Conservation (phyloP, 192 early-diverging fungal genomes). For the Blastocladiella britannica region DNA sequence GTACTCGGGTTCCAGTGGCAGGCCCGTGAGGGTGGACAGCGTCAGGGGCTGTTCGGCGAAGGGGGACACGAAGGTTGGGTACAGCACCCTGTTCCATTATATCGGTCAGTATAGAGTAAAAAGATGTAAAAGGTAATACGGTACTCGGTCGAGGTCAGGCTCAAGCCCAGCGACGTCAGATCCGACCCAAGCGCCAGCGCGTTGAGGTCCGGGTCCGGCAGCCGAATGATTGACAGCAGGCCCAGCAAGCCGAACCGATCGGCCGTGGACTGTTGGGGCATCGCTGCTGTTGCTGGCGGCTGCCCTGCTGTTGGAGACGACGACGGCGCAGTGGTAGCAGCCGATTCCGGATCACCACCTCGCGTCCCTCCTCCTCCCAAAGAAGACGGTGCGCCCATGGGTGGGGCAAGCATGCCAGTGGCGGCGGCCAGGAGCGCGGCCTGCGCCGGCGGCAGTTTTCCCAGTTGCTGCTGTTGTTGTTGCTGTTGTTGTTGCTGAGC, state of each 20-base stretch:
- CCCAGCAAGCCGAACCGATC: slow-evolving; percentile 70
- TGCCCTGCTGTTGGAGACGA: no score
- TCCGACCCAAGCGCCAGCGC: slow-evolving; percentile 79
- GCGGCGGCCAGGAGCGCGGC: no score
- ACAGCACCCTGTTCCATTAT: slow-evolving; percentile 34
- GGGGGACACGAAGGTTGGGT: slow-evolving; percentile 72
- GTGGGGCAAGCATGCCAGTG: no score
- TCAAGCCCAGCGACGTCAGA: slow-evolving; percentile 63
- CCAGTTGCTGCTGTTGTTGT: no score
- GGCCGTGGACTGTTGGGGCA: neutral
- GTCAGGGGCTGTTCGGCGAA: slow-evolving; percentile 52
- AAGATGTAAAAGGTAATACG: slow-evolving; percentile 4
- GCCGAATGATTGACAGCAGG: slow-evolving; percentile 62
- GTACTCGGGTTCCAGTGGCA: slow-evolving; percentile 61
- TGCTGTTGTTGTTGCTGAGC: no score
- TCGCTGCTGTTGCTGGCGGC: neutral
- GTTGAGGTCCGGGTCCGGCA: slow-evolving; percentile 50
- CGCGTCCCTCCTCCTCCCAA: no score
- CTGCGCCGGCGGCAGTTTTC: no score
- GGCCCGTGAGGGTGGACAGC: slow-evolving; percentile 12
- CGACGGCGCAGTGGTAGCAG: no score
- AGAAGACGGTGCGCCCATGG: no score
- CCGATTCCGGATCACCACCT: no score
- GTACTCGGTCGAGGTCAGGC: slow-evolving; percentile 37
- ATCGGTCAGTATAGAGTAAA: neutral